These are phyloP conservation scores for Trebouxia sp. DNA, from an alignment of 139 green algal genomes.

Conservation along the genomic window DNA sequence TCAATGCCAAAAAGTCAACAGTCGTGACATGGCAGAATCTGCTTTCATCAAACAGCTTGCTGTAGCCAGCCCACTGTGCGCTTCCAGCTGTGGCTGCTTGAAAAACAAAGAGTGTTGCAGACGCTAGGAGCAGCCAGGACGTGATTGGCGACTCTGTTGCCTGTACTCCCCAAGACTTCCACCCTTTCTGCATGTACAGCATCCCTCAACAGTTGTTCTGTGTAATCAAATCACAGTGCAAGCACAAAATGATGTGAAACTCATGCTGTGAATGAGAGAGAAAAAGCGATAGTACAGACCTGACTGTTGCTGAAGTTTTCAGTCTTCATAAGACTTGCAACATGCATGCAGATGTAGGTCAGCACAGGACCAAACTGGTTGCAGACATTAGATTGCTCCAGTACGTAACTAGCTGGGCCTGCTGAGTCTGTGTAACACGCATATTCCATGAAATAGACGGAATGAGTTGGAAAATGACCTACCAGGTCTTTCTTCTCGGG, in stretches of 20 bases:
- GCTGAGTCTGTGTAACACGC: no score
- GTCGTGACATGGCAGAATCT: constrained; percentile 78
- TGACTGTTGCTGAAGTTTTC: no score
- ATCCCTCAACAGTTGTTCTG: background rate
- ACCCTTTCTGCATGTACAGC: constrained; percentile 37
- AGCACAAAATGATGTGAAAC: no score
- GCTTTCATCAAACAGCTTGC: constrained; percentile 75
- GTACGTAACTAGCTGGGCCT: no score
- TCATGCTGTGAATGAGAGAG: no score
- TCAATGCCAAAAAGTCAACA: constrained; percentile 79
- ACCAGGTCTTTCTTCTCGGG: constrained; percentile 63
- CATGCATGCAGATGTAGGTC: no score
- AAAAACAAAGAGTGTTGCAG: constrained; percentile 30
- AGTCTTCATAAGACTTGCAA: no score
- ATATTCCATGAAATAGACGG: no score
- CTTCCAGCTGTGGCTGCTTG: constrained; percentile 44
- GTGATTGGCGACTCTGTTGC: constrained; percentile 52
- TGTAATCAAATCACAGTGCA: no score
- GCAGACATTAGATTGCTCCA: no score
- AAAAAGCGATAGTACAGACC: no score
- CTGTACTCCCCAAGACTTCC: constrained; percentile 53
- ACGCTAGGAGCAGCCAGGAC: constrained; percentile 47
- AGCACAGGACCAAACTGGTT: no score
- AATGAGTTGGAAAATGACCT: constrained; percentile 10
- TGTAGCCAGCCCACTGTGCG: constrained; percentile 61